A percentile compares a stretch with the other conserved stretches of the same genome.
phyloP scores from a whole-genome alignment of 2,329 filamentous ascomycete genomes.

The Cladorrhinum sp. region DNA sequence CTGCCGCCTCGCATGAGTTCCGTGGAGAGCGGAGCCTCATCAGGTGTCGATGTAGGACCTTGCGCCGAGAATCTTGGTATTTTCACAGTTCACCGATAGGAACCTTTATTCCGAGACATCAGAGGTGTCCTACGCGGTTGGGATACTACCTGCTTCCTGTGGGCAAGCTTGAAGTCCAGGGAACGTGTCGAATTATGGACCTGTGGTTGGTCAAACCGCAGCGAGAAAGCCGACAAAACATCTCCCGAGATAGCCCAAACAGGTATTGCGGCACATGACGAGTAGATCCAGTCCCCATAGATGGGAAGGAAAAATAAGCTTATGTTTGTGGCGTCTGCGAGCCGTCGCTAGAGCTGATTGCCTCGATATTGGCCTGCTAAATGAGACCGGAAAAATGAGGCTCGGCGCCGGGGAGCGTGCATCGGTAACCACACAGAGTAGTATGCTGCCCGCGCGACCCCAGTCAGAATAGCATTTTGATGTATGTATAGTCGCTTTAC shows the following conservation, averaged over 20 bases:
- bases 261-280: background rate
- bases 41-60: background rate
- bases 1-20: background rate
- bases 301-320: background rate
- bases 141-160: background rate
- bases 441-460: background rate
- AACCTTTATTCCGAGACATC: background rate
- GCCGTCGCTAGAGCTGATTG: background rate
- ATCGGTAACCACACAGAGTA: background rate
- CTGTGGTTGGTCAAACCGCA: background rate
- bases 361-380: slow-evolving; percentile 5
- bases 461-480: background rate
- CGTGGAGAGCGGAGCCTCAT: background rate
- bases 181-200: background rate
- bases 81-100: background rate
- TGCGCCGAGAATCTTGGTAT: background rate
- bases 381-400: slow-evolving; percentile 7
- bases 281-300: background rate
- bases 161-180: background rate
- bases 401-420: slow-evolving; percentile 3
- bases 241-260: background rate
- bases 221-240: background rate
- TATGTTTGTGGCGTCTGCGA: slow-evolving; percentile 1
- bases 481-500: background rate
- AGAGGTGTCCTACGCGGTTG: background rate